These are phyloP conservation scores for Backusella westeae DNA, from an alignment of 192 early-diverging fungal genomes.

Conservation along the genomic window DNA sequence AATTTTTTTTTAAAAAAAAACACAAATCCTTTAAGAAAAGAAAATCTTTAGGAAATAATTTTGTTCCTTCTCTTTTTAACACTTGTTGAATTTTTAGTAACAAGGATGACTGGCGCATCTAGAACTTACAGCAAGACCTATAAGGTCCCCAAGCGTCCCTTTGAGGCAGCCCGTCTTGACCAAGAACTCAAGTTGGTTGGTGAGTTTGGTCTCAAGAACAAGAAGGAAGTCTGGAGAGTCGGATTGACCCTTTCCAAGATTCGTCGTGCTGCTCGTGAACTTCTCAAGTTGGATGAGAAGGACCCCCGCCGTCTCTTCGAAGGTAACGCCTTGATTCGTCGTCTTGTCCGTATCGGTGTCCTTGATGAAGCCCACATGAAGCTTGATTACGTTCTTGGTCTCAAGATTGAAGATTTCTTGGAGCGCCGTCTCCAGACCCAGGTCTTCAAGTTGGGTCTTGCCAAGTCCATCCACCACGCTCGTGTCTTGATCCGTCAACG, in stretches of 20 bases:
- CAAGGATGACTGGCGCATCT: slow-evolving; percentile 43
- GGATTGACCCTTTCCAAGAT: slow-evolving; percentile 97
- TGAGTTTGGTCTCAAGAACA: slow-evolving; percentile 97
- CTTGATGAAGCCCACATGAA: slow-evolving; percentile 97
- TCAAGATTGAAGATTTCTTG: slow-evolving; percentile 99
- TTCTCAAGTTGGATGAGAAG: slow-evolving; percentile 94
- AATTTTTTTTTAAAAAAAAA: background rate
- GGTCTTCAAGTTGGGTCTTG: slow-evolving; percentile 97
- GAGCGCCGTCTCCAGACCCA: slow-evolving; percentile 98
- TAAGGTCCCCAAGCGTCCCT: slow-evolving; percentile 96
- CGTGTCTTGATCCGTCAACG: slow-evolving; percentile 98
- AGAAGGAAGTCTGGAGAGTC: slow-evolving; percentile 99
- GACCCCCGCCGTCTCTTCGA: slow-evolving; percentile 98
- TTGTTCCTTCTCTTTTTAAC: slow-evolving; percentile 22
- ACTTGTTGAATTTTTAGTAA: slow-evolving; percentile 32
- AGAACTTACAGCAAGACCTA: slow-evolving; percentile 75
- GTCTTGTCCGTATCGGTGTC: slow-evolving; percentile 97
- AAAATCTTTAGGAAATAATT: slow-evolving; percentile 8
- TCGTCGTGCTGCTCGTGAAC: slow-evolving; percentile 99
- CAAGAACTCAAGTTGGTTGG: slow-evolving; percentile 92
- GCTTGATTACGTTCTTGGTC: slow-evolving; percentile 97
- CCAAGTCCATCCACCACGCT: slow-evolving; percentile 99
- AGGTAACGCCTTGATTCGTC: slow-evolving; percentile 98
- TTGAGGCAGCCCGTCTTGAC: slow-evolving; percentile 96
- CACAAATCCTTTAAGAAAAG: slow-evolving; percentile 5